These are phyloP conservation scores for Penicillium crustosum DNA, from an alignment of 2,329 filamentous ascomycete species.

Conservation along the genomic window DNA sequence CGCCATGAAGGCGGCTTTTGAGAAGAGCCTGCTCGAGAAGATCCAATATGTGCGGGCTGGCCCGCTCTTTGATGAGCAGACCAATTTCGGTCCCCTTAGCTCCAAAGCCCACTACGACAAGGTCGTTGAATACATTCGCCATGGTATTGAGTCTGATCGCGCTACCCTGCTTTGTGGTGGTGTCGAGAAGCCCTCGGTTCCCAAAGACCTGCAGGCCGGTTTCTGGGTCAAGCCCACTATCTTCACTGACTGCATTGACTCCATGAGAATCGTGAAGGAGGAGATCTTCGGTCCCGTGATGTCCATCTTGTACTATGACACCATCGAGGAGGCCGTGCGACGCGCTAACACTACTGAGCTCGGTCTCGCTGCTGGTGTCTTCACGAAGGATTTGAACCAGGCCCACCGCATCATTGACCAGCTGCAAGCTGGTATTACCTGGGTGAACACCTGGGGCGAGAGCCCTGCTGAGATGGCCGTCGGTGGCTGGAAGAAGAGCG, in stretches of 20 bases:
- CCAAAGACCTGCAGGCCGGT: conserved; percentile 57
- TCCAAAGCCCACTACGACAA: conserved; percentile 73
- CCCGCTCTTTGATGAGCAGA: conserved; percentile 66
- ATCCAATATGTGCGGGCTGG: conserved; percentile 70
- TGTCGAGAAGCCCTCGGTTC: conserved; percentile 56
- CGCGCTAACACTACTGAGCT: conserved; percentile 76
- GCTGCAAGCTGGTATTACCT: conserved; percentile 82
- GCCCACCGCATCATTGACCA: conserved; percentile 70
- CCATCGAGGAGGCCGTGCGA: conserved; percentile 65
- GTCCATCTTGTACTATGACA: conserved; percentile 72
- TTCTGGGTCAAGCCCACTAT: conserved; percentile 83
- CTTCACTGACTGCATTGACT: conserved; percentile 81
- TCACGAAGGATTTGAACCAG: conserved; percentile 70
- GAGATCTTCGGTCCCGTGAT: conserved; percentile 91
- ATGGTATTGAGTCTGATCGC: conserved; percentile 71
- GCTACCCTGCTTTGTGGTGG: conserved; percentile 76
- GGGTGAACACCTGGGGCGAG: conserved; percentile 95
- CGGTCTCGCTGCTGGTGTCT: conserved; percentile 81
- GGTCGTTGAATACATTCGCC: conserved; percentile 72
- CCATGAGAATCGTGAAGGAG: conserved; percentile 75
- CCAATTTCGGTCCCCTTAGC: conserved; percentile 83
- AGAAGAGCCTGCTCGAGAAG: conserved; percentile 67
- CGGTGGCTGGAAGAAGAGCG: conserved; percentile 88
- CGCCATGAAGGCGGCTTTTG: conserved; percentile 65
- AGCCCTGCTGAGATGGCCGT: conserved; percentile 89